Evolutionary conservation across 108 stramenopile species (phyloP).

Genomic region (Cyclotella sp.): DNA sequence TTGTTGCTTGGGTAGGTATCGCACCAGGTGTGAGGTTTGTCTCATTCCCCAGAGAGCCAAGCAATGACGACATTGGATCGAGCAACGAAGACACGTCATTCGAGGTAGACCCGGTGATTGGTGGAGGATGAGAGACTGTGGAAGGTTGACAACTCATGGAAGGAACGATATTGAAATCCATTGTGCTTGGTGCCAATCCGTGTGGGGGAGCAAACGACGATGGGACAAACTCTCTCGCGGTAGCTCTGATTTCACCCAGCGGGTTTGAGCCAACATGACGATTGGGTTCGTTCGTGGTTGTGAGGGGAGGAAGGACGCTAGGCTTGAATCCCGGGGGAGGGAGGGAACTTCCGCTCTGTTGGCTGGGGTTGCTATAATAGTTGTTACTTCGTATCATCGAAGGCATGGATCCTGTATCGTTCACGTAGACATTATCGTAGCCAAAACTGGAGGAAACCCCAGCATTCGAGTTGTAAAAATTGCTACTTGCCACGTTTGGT

Average conservation of each 20-base stretch:
- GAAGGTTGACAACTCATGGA: constrained; percentile 43
- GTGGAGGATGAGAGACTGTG: constrained; percentile 16
- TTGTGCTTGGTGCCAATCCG: background rate
- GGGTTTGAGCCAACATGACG: constrained; percentile 39
- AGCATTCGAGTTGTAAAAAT: background rate
- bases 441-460: background rate
- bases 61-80: constrained; percentile 40
- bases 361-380: background rate
- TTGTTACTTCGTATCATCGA: background rate
- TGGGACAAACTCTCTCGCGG: constrained; percentile 81
- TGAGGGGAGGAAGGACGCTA: constrained; percentile 4
- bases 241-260: constrained; percentile 75
- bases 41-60: constrained; percentile 15
- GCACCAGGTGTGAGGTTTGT: background rate
- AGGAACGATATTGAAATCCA: constrained; percentile 24
- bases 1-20: constrained; percentile 1
- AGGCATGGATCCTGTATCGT: constrained; percentile 18
- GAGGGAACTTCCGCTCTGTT: constrained; percentile 17
- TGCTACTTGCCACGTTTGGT: background rate
- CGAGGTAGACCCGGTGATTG: background rate
- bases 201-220: constrained; percentile 37
- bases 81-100: constrained; percentile 14
- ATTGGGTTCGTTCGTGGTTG: constrained; percentile 8
- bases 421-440: background rate
- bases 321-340: constrained; percentile 63